These are phyloP conservation scores for Gossypium trilobum DNA, from an alignment of 441 rosid species.

Conservation along the genomic window DNA sequence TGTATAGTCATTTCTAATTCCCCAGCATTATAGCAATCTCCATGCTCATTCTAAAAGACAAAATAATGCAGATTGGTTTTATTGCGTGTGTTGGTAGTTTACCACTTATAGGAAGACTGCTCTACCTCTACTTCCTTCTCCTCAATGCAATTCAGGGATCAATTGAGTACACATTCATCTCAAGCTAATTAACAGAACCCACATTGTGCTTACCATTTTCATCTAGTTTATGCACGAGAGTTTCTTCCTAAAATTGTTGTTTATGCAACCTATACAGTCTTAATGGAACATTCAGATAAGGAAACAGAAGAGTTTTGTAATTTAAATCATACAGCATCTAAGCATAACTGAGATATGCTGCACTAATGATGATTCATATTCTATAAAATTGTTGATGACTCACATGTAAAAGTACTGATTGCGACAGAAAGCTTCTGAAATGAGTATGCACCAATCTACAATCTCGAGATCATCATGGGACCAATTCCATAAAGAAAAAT, in stretches of 20 bases:
- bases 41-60: background rate
- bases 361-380: constrained; percentile 31
- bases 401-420: constrained; percentile 30
- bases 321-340: constrained; percentile 10
- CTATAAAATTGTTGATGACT: constrained; percentile 32
- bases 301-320: constrained; percentile 1
- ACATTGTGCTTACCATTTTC: background rate
- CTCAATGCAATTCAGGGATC: background rate
- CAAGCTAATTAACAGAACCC: background rate
- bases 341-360: constrained; percentile 22
- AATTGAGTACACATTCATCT: background rate
- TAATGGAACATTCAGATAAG: constrained; percentile 2
- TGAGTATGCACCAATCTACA: constrained; percentile 26
- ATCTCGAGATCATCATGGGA: constrained; percentile 23
- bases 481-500: constrained; percentile 22
- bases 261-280: background rate
- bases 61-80: background rate
- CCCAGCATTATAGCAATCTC: background rate
- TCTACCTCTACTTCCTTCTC: background rate
- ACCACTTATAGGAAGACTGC: background rate
- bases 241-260: background rate
- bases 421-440: constrained; percentile 37
- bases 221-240: background rate
- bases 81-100: background rate
- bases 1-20: background rate